Evolutionary conservation across 2,329 filamentous ascomycete species (phyloP).

Genomic region (Simplicillium sp.): DNA sequence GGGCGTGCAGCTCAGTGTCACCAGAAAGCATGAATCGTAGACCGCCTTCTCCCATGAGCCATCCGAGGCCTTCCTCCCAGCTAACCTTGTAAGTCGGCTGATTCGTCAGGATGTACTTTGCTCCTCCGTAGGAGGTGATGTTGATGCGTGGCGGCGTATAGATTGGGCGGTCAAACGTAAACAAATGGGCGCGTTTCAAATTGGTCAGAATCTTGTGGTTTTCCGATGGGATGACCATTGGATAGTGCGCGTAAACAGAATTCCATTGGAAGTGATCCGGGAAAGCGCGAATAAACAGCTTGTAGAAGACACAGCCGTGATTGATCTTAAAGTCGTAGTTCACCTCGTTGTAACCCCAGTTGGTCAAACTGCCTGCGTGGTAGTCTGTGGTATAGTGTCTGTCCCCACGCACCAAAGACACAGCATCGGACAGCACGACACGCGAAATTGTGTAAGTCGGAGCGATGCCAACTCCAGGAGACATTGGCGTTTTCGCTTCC

Average conservation of each 20-base stretch:
- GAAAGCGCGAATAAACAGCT: slow-evolving; percentile 71
- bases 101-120: slow-evolving; percentile 52
- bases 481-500: slow-evolving; percentile 64
- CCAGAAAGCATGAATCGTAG: slow-evolving; percentile 48
- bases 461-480: slow-evolving; percentile 63
- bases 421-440: slow-evolving; percentile 68
- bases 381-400: slow-evolving; percentile 74
- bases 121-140: slow-evolving; percentile 51
- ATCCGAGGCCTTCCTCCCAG: slow-evolving; percentile 55
- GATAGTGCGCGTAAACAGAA: slow-evolving; percentile 75
- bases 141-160: slow-evolving; percentile 40
- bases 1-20: slow-evolving; percentile 35
- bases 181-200: slow-evolving; percentile 57
- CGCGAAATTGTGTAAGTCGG: slow-evolving; percentile 70
- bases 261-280: slow-evolving; percentile 69
- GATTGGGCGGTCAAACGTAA: slow-evolving; percentile 57
- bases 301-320: slow-evolving; percentile 78
- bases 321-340: slow-evolving; percentile 65
- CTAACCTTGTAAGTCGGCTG: slow-evolving; percentile 52
- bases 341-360: slow-evolving; percentile 73
- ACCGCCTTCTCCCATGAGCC: slow-evolving; percentile 46
- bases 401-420: slow-evolving; percentile 69
- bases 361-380: slow-evolving; percentile 63
- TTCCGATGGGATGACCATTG: slow-evolving; percentile 60
- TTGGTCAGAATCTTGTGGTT: slow-evolving; percentile 62